Percentiles rank a stretch among this genome's conserved stretches.
Evolutionary conservation across 75 land plant genomes (phyloP).

Genomic region (Pinus albicaulis): DNA sequence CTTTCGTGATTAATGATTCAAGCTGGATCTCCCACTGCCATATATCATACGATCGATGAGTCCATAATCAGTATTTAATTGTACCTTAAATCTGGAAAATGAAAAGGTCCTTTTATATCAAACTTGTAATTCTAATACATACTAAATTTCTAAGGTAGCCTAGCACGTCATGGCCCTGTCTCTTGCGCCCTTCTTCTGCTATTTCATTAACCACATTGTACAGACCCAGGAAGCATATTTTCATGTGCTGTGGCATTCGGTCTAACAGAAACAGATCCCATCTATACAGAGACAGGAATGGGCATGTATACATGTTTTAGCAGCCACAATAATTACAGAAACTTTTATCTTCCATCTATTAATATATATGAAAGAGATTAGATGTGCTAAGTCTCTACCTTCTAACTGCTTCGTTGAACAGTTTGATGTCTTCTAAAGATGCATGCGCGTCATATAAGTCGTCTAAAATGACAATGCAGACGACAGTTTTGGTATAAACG

Average conservation of each 20-base stretch:
- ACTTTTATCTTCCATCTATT: background rate
- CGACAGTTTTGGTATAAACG: slow-evolving; percentile 12
- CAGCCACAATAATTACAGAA: background rate
- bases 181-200: slow-evolving; percentile 8
- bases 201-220: slow-evolving; percentile 9
- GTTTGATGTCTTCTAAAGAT: slow-evolving; percentile 5
- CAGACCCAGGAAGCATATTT: slow-evolving; percentile 5
- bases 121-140: background rate
- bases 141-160: background rate
- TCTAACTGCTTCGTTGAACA: slow-evolving; percentile 8
- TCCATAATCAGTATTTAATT: background rate
- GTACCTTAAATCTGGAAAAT: background rate
- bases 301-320: too few relatives aligned
- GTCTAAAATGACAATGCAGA: slow-evolving; percentile 2
- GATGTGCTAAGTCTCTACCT: background rate
- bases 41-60: background rate
- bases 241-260: background rate
- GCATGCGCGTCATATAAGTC: slow-evolving; percentile 12
- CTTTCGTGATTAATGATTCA: slow-evolving; percentile 25
- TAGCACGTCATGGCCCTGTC: slow-evolving; percentile 8
- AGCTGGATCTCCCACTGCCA: slow-evolving; percentile 45
- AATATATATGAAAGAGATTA: too few relatives aligned
- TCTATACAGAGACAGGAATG: background rate
- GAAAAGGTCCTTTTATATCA: background rate
- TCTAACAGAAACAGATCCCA: slow-evolving; percentile 29